These are phyloP conservation scores for Pseudocercospora vitis DNA, from an alignment of 2,329 filamentous ascomycete species.

Conservation along the genomic window DNA sequence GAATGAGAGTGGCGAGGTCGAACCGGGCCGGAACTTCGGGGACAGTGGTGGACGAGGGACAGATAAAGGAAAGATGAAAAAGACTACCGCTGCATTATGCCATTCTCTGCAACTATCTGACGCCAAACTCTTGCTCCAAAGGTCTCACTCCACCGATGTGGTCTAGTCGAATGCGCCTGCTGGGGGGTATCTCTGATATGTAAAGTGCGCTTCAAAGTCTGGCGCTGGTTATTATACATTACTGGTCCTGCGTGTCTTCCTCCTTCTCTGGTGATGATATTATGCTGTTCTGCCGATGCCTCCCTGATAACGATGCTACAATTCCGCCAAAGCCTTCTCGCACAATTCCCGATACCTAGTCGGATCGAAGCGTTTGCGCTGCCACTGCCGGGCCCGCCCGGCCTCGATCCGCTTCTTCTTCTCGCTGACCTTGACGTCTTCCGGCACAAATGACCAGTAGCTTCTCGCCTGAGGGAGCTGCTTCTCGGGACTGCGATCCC, in stretches of 20 bases:
- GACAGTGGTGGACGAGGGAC: too few relatives aligned
- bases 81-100: too few relatives aligned
- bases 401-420: conserved; percentile 31
- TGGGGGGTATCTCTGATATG: background rate
- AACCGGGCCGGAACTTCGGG: too few relatives aligned
- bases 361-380: conserved; percentile 32
- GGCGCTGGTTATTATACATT: conserved; percentile 9
- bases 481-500: background rate
- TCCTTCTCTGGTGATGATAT: background rate
- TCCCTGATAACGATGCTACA: conserved; percentile 22
- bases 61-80: too few relatives aligned
- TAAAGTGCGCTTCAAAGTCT: background rate
- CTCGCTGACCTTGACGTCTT: conserved; percentile 30
- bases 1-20: too few relatives aligned
- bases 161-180: too few relatives aligned
- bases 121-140: too few relatives aligned
- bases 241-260: background rate
- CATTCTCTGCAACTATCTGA: too few relatives aligned
- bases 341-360: conserved; percentile 31
- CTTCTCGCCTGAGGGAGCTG: conserved; percentile 21
- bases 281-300: too few relatives aligned
- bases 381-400: conserved; percentile 33
- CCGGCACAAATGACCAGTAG: conserved; percentile 32
- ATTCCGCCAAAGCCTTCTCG: conserved; percentile 34
- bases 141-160: too few relatives aligned